phyloP scores from a whole-genome alignment of 73 alveolate genomes.

The Effrenium voratum region DNA sequence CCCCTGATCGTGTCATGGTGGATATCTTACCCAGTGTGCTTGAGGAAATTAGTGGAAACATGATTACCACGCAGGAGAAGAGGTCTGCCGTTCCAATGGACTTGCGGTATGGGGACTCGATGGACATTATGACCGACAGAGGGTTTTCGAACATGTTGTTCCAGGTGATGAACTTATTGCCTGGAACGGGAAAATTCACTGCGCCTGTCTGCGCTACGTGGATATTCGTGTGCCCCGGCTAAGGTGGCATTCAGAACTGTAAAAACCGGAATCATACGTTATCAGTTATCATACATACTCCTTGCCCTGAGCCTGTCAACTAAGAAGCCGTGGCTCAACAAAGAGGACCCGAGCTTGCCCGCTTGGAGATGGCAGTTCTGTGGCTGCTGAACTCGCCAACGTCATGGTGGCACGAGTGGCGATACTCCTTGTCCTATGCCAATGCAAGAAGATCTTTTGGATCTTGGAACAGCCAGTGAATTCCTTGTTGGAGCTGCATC shows the following conservation, averaged over 20 bases:
- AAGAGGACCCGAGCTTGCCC: neutral
- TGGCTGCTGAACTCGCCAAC: neutral
- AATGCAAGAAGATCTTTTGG: neutral
- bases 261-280: neutral
- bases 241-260: neutral
- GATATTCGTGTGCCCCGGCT: neutral
- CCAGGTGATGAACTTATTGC: neutral
- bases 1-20: too few species aligned
- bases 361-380: neutral
- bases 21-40: too few species aligned
- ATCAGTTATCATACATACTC: neutral
- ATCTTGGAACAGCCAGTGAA: neutral
- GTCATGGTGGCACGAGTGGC: neutral
- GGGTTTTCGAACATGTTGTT: neutral
- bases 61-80: too few species aligned
- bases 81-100: constrained; percentile 1
- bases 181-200: neutral
- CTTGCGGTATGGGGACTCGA: neutral
- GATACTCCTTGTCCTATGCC: neutral
- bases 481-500: neutral
- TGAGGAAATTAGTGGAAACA: too few species aligned
- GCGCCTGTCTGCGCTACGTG: constrained; percentile 22
- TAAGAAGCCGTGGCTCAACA: neutral
- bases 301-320: neutral
- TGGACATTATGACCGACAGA: neutral